Evolutionary conservation across 148 eudicot genomes (phyloP), one percentile per base, ranked within the genome.

Genomic region (Rheum nobile): DNA sequence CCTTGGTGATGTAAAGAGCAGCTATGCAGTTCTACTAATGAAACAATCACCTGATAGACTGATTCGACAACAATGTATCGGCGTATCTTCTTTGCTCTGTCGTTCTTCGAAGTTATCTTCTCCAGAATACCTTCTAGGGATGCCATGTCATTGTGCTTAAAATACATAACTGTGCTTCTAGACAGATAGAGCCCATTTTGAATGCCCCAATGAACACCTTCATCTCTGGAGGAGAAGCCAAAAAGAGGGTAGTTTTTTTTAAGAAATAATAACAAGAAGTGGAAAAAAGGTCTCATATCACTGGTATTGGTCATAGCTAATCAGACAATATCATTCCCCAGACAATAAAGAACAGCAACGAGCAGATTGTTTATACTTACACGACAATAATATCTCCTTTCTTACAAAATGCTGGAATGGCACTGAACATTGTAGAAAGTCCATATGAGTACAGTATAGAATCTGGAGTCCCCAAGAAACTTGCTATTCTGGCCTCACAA

Each of bases 201-300:
- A 75, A 95, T 90, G 61, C 96, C 96, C 99, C 99, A 95, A 75
- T 90, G 96, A 65, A 95, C 99, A 74, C 97, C 99, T 74, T 96
- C 99, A 77, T 96, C 99, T 74, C 99, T 95, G 80, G 21, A 79
- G 79, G 41, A 65, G 41, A 65, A 32, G 39, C 70, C 37, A 32
- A 32, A 32, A 65, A 65, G 1, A 21, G 70, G 19, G 41, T 16
- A 6, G 38, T 16, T 32, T 22, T 32, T n/a, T 65, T 63, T 65
- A 22, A 41, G 50, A 71, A 70, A 70, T 69, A 8, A 38, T 21
- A 10, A 43, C 72, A 41, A 37, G 46, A 69, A 35, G 2, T 37
- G 39, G 21, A 38, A 59, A 59, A 59, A 26, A 24, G 65, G 65
- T 28, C 29, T 26, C 44, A 38, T 21, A 71, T 41, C 48, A 39